Percentiles rank a stretch among this genome's conserved stretches.
These are phyloP conservation scores for Talaromyces sp. DNA, from an alignment of 2,329 filamentous ascomycete species.

Conservation along the genomic window DNA sequence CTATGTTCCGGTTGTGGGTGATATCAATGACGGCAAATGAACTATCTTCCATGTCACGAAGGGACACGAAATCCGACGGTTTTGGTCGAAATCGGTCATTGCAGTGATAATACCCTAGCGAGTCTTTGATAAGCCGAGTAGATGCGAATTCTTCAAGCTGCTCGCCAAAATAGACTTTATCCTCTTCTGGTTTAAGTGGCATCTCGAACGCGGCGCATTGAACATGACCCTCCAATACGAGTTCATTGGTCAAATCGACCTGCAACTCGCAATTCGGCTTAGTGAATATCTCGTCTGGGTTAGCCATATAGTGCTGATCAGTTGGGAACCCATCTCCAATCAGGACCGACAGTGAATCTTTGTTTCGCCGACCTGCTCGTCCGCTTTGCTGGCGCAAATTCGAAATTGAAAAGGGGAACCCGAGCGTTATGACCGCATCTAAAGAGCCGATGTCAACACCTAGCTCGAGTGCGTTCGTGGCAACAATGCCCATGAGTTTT, in stretches of 20 bases:
- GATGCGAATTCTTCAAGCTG: slow-evolving; percentile 68
- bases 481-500: slow-evolving; percentile 86
- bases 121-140: slow-evolving; percentile 70
- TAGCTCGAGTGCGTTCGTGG: slow-evolving; percentile 87
- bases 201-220: slow-evolving; percentile 96
- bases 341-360: slow-evolving; percentile 85
- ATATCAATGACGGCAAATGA: slow-evolving; percentile 92
- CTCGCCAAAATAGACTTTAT: slow-evolving; percentile 73
- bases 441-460: slow-evolving; percentile 93
- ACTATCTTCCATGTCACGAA: slow-evolving; percentile 85
- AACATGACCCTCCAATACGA: slow-evolving; percentile 87
- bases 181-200: slow-evolving; percentile 76
- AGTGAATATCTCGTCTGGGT: slow-evolving; percentile 86
- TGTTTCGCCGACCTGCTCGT: slow-evolving; percentile 84
- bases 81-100: slow-evolving; percentile 82
- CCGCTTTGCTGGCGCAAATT: slow-evolving; percentile 94
- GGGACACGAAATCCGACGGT: slow-evolving; percentile 78
- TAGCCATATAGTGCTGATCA: slow-evolving; percentile 96
- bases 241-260: slow-evolving; percentile 86
- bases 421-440: slow-evolving; percentile 89
- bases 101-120: slow-evolving; percentile 82
- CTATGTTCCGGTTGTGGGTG: slow-evolving; percentile 71
- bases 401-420: slow-evolving; percentile 92
- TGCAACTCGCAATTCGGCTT: slow-evolving; percentile 85
- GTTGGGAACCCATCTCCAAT: slow-evolving; percentile 86